Conservation (phyloP, 2,329 filamentous ascomycete genomes). For the Phaeosphaeriaceae sp. region DNA sequence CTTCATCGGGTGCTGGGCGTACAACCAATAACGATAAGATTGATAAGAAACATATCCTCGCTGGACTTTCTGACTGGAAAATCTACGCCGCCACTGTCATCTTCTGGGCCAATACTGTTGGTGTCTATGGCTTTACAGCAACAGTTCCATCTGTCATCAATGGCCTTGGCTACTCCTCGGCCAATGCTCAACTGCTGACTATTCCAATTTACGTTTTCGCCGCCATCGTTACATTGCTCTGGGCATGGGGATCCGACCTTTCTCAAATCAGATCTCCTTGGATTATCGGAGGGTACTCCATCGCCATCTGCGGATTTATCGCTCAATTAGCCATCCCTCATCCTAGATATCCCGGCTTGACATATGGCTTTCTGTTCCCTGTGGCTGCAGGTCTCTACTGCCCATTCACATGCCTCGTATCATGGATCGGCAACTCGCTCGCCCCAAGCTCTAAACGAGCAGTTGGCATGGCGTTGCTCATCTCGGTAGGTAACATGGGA, state of each 20-base stretch:
- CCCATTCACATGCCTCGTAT: slow-evolving; percentile 45
- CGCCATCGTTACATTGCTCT: slow-evolving; percentile 47
- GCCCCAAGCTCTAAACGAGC: slow-evolving; percentile 45
- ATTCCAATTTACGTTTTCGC: slow-evolving; percentile 54
- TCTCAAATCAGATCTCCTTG: slow-evolving; percentile 61
- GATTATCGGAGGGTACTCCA: slow-evolving; percentile 57
- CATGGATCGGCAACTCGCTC: slow-evolving; percentile 45
- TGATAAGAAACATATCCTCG: slow-evolving; percentile 55
- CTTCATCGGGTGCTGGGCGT: slow-evolving; percentile 53
- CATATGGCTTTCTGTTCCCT: slow-evolving; percentile 53
- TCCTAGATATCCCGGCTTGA: slow-evolving; percentile 52
- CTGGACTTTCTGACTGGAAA: slow-evolving; percentile 53
- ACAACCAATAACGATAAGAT: slow-evolving; percentile 58
- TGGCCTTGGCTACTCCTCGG: slow-evolving; percentile 50
- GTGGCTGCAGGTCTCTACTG: slow-evolving; percentile 46
- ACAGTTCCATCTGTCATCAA: slow-evolving; percentile 53
- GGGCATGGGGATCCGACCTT: slow-evolving; percentile 59
- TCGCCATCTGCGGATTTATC: slow-evolving; percentile 62
- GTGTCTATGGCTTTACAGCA: slow-evolving; percentile 41
- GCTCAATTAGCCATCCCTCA: slow-evolving; percentile 57
- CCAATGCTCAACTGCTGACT: slow-evolving; percentile 50
- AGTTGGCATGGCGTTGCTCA: slow-evolving; percentile 59
- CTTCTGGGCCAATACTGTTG: slow-evolving; percentile 47
- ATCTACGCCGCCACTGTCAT: slow-evolving; percentile 46
- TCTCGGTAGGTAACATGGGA: slow-evolving; percentile 55